These are phyloP conservation scores for Starmerella sirachaensis DNA, from an alignment of 805 yeast species.

Conservation along the genomic window DNA sequence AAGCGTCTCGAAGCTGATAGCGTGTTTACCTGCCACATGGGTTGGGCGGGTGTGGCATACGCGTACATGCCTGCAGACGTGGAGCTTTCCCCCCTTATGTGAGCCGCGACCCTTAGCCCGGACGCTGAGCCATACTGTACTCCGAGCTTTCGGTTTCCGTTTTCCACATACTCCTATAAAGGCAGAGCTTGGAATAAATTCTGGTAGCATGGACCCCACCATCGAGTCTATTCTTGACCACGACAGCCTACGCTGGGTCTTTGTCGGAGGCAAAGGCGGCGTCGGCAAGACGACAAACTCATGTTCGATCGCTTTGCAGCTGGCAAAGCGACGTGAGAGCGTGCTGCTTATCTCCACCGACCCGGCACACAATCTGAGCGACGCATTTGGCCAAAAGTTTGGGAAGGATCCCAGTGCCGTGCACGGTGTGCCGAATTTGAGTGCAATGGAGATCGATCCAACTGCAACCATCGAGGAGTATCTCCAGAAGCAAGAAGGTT, in stretches of 20 bases:
- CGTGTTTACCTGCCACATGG: too few species aligned
- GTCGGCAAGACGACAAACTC: constrained; percentile 98
- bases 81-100: too few species aligned
- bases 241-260: constrained; percentile 74
- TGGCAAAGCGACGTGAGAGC: constrained; percentile 73
- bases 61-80: too few species aligned
- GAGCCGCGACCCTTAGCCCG: too few species aligned
- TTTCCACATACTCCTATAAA: too few species aligned
- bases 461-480: constrained; percentile 85
- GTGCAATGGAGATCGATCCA: constrained; percentile 98
- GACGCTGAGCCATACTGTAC: too few species aligned
- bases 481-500: constrained; percentile 34
- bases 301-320: constrained; percentile 85
- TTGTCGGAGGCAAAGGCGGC: constrained; percentile 99
- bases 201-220: constrained; percentile 35
- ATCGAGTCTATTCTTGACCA: constrained; percentile 33
- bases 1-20: too few species aligned
- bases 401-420: constrained; percentile 94
- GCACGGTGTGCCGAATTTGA: constrained; percentile 73
- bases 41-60: too few species aligned
- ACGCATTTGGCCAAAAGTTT: constrained; percentile 96
- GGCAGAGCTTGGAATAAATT: too few species aligned
- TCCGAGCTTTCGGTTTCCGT: too few species aligned
- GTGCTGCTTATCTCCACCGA: constrained; percentile 89
- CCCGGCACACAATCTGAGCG: constrained; percentile 96